Evolutionary conservation across 78 protist species (phyloP), one percentile per base, ranked within the genome.

Genomic region (Dictyostelium firmibasis): DNA sequence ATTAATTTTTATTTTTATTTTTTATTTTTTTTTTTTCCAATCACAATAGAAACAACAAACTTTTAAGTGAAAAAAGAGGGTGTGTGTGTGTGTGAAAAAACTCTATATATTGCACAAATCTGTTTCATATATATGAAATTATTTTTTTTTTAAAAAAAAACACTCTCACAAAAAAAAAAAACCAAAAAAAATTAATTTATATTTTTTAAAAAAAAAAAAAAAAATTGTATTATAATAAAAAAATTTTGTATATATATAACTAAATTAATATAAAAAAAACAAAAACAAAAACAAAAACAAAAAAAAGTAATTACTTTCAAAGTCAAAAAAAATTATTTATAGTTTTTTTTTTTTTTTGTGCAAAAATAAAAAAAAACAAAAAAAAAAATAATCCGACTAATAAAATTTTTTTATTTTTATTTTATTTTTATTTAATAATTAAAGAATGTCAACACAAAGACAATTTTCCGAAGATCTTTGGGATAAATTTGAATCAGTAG

Each of bases 401-500:
- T 81, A 13, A 16, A 8, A 3, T 35, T 20, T 83, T 83, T 1
- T 50, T 11, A 4, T n/a, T 64, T 41, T 69, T 83, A 50, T 50
- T 83, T 83, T 4, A 50, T 67, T 33, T 36, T 36, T 50, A 69
- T 50, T 83, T 83, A 3, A 53, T 25, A 35, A 20, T 16, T 70
- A 25, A 67, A 29, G 47, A 27, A 79, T 36, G 84, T 36, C 85
- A 50, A 29, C 29, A 81, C 47, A 72, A 31, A 89, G 83, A 67
- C 53, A 41, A 20, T 89, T 89, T 60, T 89, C 94, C 31, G 94
- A 89, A n/a, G 94, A 89, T 81, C 75, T 89, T 35, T 89, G 92
- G 92, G 94, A 89, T 81, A 89, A 89, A 50, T 89, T 89, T 69
- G 94, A 89, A 50, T 83, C 86, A 35, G 94, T 89, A 1, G 87